Conservation (phyloP, 2,329 filamentous ascomycete genomes). For the Boeremia lycopersici region DNA sequence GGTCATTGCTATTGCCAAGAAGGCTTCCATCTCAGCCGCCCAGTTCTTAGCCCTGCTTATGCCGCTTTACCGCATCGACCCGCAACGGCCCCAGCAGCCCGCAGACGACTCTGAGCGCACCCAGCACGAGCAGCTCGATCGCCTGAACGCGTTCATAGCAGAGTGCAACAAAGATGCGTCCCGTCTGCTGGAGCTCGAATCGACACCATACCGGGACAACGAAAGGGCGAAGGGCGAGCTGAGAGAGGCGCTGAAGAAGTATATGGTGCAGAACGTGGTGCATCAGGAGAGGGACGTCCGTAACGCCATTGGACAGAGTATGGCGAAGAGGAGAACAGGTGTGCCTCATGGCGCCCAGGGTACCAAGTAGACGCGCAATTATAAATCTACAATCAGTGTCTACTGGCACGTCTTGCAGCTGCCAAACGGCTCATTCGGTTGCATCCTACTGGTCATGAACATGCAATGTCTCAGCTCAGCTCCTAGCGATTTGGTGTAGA, state of each 20-base stretch:
- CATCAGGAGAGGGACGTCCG: conserved; percentile 79
- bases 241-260: conserved; percentile 77
- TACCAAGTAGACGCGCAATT: conserved; percentile 19
- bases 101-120: conserved; percentile 39
- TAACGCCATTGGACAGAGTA: conserved; percentile 73
- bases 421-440: too few relatives aligned
- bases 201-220: conserved; percentile 81
- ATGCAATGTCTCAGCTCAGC: too few relatives aligned
- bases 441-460: too few relatives aligned
- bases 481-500: too few relatives aligned
- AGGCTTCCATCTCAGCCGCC: conserved; percentile 71
- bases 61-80: conserved; percentile 43
- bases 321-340: conserved; percentile 67
- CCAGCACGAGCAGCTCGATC: conserved; percentile 66
- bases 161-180: conserved; percentile 71
- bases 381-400: background rate
- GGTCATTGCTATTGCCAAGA: conserved; percentile 74
- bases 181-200: conserved; percentile 75
- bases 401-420: too few relatives aligned
- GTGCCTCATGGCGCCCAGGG: conserved; percentile 64
- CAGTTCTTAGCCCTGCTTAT: conserved; percentile 45
- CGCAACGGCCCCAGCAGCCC: conserved; percentile 24
- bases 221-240: conserved; percentile 64
- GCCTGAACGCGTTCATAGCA: conserved; percentile 66
- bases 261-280: conserved; percentile 81